A percentile compares a stretch with the other conserved stretches of the same genome.
phyloP scores from a whole-genome alignment of 1,284 basidiomycete genomes.

The Ceratobasidium sp. region DNA sequence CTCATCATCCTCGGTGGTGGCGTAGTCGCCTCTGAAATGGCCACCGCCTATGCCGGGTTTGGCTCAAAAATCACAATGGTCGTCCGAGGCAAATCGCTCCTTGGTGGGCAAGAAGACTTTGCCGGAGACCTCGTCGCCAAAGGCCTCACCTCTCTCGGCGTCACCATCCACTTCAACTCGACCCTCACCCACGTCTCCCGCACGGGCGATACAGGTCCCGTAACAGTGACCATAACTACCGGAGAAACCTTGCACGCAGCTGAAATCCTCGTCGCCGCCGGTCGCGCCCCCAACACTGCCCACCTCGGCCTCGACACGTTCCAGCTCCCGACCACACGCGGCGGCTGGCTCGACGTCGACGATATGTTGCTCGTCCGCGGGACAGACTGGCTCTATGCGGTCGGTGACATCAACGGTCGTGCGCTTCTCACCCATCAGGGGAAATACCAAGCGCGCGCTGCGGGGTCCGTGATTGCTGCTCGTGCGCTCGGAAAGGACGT shows the following conservation, averaged over 20 bases:
- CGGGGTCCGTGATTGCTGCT: conserved; percentile 33
- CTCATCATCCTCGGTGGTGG: conserved; percentile 43
- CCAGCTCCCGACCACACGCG: conserved; percentile 22
- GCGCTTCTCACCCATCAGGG: conserved; percentile 45
- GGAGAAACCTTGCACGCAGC: conserved; percentile 26
- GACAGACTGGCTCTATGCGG: conserved; percentile 44
- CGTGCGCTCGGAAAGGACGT: conserved; percentile 36
- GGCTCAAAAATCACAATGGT: conserved; percentile 44
- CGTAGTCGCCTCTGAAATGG: conserved; percentile 46
- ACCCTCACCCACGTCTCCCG: conserved; percentile 31
- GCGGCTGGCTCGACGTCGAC: conserved; percentile 43
- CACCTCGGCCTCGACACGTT: conserved; percentile 30
- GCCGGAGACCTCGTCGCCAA: conserved; percentile 43
- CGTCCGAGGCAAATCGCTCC: conserved; percentile 28
- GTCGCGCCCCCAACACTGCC: conserved; percentile 42
- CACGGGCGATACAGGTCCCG: conserved; percentile 6
- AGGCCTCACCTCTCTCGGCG: conserved; percentile 34
- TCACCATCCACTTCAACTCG: conserved; percentile 19
- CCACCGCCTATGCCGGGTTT: conserved; percentile 39
- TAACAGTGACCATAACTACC: conserved; percentile 3
- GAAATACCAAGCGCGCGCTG: conserved; percentile 45
- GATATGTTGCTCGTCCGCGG: conserved; percentile 31
- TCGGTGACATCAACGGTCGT: conserved; percentile 44
- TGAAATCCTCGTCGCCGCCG: conserved; percentile 44
- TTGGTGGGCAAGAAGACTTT: conserved; percentile 36